Evolutionary conservation across 805 yeast species (phyloP).

Genomic region (Scheffersomyces ergatensis): DNA sequence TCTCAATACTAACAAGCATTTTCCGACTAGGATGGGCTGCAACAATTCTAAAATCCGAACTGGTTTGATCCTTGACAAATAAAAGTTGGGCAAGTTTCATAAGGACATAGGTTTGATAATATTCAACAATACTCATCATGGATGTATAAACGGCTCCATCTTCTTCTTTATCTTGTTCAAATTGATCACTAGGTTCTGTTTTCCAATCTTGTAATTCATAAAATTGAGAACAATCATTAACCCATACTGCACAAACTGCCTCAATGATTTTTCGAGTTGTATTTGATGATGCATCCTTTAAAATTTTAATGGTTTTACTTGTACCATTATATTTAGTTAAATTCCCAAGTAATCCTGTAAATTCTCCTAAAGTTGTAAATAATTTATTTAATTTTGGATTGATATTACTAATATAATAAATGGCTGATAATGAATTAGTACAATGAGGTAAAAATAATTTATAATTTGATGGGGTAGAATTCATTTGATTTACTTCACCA

Average conservation of each 20-base stretch:
- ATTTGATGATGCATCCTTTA: slow-evolving; percentile 27
- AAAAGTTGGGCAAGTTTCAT: slow-evolving; percentile 25
- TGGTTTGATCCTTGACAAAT: slow-evolving; percentile 15
- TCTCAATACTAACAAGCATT: slow-evolving; percentile 39
- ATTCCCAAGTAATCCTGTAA: slow-evolving; percentile 32
- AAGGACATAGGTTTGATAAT: slow-evolving; percentile 33
- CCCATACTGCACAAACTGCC: slow-evolving; percentile 43
- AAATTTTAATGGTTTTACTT: slow-evolving; percentile 31
- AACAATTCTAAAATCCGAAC: slow-evolving; percentile 26
- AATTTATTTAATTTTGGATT: slow-evolving; percentile 23
- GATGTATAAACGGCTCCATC: slow-evolving; percentile 29
- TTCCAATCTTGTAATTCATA: slow-evolving; percentile 45
- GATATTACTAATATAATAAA: slow-evolving; percentile 31
- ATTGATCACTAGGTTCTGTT: slow-evolving; percentile 12
- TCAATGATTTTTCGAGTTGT: slow-evolving; percentile 39
- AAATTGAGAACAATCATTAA: slow-evolving; percentile 43
- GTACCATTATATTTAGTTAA: slow-evolving; percentile 29
- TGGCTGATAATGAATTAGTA: slow-evolving; percentile 39
- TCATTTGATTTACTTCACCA: slow-evolving; percentile 21
- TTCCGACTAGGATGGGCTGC: slow-evolving; percentile 38
- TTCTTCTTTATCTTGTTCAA: slow-evolving; percentile 4
- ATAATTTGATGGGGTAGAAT: slow-evolving; percentile 34
- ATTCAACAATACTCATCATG: slow-evolving; percentile 31
- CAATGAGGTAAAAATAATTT: slow-evolving; percentile 35
- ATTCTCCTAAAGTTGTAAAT: slow-evolving; percentile 30